Conservation (phyloP, 2,329 filamentous ascomycete species). For the Geosmithia flava region DNA sequence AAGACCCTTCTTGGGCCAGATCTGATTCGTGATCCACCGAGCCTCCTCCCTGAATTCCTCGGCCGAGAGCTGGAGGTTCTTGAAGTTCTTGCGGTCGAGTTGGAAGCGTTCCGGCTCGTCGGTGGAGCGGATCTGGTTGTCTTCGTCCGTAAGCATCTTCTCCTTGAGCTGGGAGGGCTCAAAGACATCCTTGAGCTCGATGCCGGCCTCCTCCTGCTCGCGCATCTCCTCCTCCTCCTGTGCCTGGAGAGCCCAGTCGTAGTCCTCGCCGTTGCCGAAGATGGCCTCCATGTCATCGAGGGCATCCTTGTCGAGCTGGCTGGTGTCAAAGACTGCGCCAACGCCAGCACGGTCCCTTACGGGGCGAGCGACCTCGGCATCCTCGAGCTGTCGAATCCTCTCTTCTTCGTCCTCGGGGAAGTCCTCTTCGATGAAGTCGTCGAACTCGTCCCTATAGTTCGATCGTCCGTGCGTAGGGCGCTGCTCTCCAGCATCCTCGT, state of each 20-base stretch:
- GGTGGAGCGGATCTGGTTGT: constrained; percentile 76
- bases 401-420: constrained; percentile 80
- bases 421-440: constrained; percentile 95
- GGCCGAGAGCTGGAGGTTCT: constrained; percentile 63
- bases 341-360: constrained; percentile 50
- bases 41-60: constrained; percentile 87
- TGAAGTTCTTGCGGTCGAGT: constrained; percentile 79
- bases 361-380: constrained; percentile 78
- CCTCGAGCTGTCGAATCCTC: constrained; percentile 62
- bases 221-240: constrained; percentile 79
- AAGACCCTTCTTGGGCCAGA: constrained; percentile 79
- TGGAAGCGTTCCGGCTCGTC: constrained; percentile 95
- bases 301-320: constrained; percentile 81
- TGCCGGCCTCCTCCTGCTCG: constrained; percentile 65
- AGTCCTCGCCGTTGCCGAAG: constrained; percentile 92
- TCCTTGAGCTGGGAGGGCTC: constrained; percentile 91
- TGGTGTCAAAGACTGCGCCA: constrained; percentile 60
- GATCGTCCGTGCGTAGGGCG: constrained; percentile 33
- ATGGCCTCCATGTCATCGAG: constrained; percentile 94
- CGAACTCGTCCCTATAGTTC: constrained; percentile 65
- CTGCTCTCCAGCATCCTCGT: constrained; percentile 57
- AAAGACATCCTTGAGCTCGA: constrained; percentile 96
- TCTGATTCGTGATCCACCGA: constrained; percentile 78
- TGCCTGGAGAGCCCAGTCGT: constrained; percentile 83
- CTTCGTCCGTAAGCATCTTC: constrained; percentile 88